Conservation (phyloP, 768 basidiomycete genomes). For the Kwoniella sp. region DNA sequence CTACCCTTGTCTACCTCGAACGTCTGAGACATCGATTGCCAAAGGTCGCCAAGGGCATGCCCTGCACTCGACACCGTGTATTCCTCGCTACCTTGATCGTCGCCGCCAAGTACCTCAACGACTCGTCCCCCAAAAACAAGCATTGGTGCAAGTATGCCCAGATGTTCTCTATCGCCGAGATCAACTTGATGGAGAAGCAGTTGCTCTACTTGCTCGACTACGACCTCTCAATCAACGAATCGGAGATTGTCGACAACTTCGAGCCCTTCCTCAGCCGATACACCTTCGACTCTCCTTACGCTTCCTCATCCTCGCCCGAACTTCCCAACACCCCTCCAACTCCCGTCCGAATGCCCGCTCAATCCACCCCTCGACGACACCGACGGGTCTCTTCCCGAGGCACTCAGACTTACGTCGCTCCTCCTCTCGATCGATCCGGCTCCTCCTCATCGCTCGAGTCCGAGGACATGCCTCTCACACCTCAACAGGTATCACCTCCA, state of each 20-base stretch:
- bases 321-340: conserved; percentile 39
- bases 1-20: conserved; percentile 89
- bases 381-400: conserved; percentile 39
- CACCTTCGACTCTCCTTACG: conserved; percentile 27
- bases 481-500: conserved; percentile 23
- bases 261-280: conserved; percentile 46
- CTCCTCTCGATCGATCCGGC: conserved; percentile 53
- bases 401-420: conserved; percentile 41
- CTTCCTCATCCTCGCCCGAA: conserved; percentile 42
- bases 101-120: conserved; percentile 87
- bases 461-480: conserved; percentile 45
- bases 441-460: conserved; percentile 55
- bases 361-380: conserved; percentile 30
- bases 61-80: conserved; percentile 75
- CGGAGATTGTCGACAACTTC: conserved; percentile 53
- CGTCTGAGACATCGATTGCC: conserved; percentile 79
- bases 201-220: conserved; percentile 82
- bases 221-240: conserved; percentile 51
- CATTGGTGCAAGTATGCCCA: conserved; percentile 75
- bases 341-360: conserved; percentile 30
- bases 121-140: conserved; percentile 85
- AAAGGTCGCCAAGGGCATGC: conserved; percentile 74
- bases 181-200: conserved; percentile 97
- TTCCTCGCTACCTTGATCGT: conserved; percentile 87
- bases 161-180: conserved; percentile 65